phyloP scores from a whole-genome alignment of 495 filamentous ascomycete genomes.

The Cetradonia linearis region DNA sequence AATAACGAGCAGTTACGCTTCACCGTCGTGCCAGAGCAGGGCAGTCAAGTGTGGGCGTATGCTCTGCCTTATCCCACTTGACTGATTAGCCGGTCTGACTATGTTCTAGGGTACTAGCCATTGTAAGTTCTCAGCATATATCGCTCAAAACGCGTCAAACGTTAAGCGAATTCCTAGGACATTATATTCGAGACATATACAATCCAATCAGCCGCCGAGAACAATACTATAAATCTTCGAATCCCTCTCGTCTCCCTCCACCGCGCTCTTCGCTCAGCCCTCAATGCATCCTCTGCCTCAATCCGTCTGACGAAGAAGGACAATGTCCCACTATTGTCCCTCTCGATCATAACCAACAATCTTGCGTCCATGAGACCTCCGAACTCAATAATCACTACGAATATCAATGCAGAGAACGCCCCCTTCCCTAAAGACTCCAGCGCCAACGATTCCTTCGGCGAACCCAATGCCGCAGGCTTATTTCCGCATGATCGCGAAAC shows the following conservation, averaged over 20 bases:
- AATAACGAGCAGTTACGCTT: slow-evolving; percentile 79
- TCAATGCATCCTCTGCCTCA: slow-evolving; percentile 61
- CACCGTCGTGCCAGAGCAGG: slow-evolving; percentile 86
- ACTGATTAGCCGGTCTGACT: slow-evolving; percentile 1
- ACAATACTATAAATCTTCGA: slow-evolving; percentile 90
- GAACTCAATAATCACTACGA: slow-evolving; percentile 22
- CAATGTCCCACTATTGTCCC: slow-evolving; percentile 66
- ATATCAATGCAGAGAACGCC: slow-evolving; percentile 24
- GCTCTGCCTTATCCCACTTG: slow-evolving; percentile 27
- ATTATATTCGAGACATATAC: slow-evolving; percentile 79
- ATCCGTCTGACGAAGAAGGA: slow-evolving; percentile 90
- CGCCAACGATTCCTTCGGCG: slow-evolving; percentile 35
- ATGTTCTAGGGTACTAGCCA: slow-evolving; percentile 20
- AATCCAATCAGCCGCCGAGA: slow-evolving; percentile 67
- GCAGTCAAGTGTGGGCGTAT: slow-evolving; percentile 89
- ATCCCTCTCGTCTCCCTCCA: slow-evolving; percentile 71
- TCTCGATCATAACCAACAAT: slow-evolving; percentile 68
- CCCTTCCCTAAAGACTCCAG: slow-evolving; percentile 15
- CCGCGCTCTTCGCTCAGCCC: slow-evolving; percentile 76
- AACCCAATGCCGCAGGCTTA: slow-evolving; percentile 34
- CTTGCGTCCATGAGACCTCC: slow-evolving; percentile 28
- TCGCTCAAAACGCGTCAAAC: not conserved
- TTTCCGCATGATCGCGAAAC: slow-evolving; percentile 58
- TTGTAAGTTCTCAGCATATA: slow-evolving; percentile 15
- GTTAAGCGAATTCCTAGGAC: slow-evolving; percentile 39